These are phyloP conservation scores for Fusarium veterinarium DNA, from an alignment of 2,329 filamentous ascomycete genomes.

Conservation along the genomic window DNA sequence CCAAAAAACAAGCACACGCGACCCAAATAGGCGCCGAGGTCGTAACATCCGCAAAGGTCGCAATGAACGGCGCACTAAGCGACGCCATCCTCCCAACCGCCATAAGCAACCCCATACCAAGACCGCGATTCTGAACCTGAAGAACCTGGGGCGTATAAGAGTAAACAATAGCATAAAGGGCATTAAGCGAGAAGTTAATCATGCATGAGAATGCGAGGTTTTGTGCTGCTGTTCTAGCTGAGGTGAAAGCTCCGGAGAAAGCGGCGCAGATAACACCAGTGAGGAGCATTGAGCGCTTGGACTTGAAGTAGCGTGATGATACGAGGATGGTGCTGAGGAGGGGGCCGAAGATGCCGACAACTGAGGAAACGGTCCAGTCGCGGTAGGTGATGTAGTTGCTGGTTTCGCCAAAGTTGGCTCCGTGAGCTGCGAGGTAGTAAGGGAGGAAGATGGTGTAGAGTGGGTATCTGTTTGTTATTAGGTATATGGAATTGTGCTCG, in stretches of 20 bases:
- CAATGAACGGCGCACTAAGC: background rate
- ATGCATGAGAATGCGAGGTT: constrained; percentile 3
- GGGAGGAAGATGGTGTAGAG: constrained; percentile 1
- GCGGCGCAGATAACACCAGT: background rate
- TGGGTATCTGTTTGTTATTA: background rate
- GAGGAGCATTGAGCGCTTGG: background rate
- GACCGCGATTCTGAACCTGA: background rate
- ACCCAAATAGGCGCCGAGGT: background rate
- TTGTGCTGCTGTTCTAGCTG: background rate
- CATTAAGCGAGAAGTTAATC: background rate
- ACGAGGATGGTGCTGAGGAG: background rate
- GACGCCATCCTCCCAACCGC: background rate
- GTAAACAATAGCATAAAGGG: background rate
- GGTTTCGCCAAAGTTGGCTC: constrained; percentile 1
- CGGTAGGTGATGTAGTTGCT: background rate
- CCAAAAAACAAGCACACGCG: background rate
- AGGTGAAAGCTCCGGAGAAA: background rate
- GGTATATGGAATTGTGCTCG: too few species aligned
- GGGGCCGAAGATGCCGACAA: background rate
- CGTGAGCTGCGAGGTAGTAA: background rate
- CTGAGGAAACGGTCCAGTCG: background rate
- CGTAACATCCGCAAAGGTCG: background rate
- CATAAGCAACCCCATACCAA: background rate
- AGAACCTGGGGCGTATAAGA: background rate
- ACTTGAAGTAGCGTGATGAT: background rate